These are phyloP conservation scores for Emmonsiellopsis sp. DNA, from an alignment of 2,329 filamentous ascomycete genomes.

Conservation along the genomic window DNA sequence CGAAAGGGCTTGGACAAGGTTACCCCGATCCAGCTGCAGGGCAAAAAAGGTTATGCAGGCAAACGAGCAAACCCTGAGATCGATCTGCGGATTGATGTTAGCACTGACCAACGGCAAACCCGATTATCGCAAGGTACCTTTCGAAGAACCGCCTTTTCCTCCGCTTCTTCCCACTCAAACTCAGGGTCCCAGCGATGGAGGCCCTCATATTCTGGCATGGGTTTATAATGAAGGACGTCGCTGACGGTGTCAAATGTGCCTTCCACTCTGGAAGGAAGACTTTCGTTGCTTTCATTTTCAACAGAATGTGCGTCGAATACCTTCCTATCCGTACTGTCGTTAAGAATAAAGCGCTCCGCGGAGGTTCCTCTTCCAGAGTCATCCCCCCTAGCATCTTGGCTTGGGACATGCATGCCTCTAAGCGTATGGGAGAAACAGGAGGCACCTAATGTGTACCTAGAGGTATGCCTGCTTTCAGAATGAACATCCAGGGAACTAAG, in stretches of 20 bases:
- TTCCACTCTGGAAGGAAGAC: neutral
- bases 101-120: neutral
- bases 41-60: slow-evolving; percentile 55
- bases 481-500: neutral
- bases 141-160: slow-evolving; percentile 32
- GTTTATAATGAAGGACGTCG: slow-evolving; percentile 29
- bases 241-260: slow-evolving; percentile 28
- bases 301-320: neutral
- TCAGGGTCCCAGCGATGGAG: slow-evolving; percentile 41
- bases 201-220: slow-evolving; percentile 38
- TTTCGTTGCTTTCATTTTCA: no score
- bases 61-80: slow-evolving; percentile 34
- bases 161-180: slow-evolving; percentile 36
- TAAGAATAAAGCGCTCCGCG: neutral
- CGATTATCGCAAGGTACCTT: slow-evolving; percentile 20
- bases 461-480: neutral
- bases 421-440: neutral
- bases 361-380: neutral
- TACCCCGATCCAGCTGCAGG: slow-evolving; percentile 55
- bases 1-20: slow-evolving; percentile 51
- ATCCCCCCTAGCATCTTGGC: neutral
- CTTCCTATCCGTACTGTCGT: neutral
- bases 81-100: slow-evolving; percentile 23
- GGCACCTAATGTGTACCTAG: neutral
- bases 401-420: neutral